Base-by-base conservation (phyloP, 1,139 yeast genomes). In the Protomyces inouyei region DNA sequence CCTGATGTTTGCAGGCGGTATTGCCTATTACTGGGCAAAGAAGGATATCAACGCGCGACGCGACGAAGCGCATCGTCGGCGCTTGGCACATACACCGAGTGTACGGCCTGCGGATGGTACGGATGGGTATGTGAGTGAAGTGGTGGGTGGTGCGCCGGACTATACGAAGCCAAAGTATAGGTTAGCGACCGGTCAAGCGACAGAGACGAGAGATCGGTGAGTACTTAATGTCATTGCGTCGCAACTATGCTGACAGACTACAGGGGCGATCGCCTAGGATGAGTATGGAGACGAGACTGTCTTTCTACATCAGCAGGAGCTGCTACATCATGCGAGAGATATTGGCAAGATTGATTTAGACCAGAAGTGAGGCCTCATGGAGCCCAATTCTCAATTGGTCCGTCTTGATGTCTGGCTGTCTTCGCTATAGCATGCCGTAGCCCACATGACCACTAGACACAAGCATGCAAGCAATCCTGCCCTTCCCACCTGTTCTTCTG, bases 11-110 rank as follows among this genome's bases (percentile, higher is more conserved):
- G 63, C 63, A 8, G 63, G 63, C 18, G 63, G 63, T 8, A 51
- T 53, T 23, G 56, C 63, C 45, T 59, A 59, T 35, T 59, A 59
- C 45, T 59, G 40, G 18, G 63, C 63, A n/a, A 59, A 59, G 57
- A 59, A 59, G 53, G 63, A 59, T 51, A 59, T 59, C 63, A 59
- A 59, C 38, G 57, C 53, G 52, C 38, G 63, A 4, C 45, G 63
- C 18, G 63, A 59, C n/a, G 36, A 51, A 3, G 63, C 53, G 48
- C 63, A 59, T 45, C 46, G 45, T 21, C 53, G 52, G 45, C 25
- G 63, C 12, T 43, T 59, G 53, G 43, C 63, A 9, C 63, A 59
- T 48, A 59, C 63, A 8, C 54, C 63, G 32, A 51, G 63, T 1
- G 63, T 43, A 12, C 52, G 57, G 3, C 43, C 57, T 52, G 16